Evolutionary conservation across 371 early-diverging fungal species (phyloP).

Genomic region (Mucor velutinosus): DNA sequence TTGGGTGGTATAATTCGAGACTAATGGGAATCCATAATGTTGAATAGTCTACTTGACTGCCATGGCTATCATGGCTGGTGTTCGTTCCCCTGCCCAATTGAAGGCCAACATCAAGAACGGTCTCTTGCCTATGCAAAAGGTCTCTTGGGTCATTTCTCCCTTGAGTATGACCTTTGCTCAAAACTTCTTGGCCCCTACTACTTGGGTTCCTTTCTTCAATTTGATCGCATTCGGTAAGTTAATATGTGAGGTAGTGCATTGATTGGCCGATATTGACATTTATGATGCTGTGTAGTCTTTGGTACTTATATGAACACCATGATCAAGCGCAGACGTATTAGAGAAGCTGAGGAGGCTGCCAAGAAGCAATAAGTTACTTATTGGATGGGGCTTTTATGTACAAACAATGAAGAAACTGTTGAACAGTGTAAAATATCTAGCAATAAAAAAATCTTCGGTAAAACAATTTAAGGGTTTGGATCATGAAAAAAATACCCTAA

Average conservation of each 20-base stretch:
- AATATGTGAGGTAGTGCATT: not conserved
- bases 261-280: not conserved
- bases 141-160: constrained; percentile 83
- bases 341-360: constrained; percentile 39
- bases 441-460: not conserved
- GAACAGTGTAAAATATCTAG: not conserved
- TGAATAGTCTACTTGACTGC: constrained; percentile 64
- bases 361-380: constrained; percentile 35
- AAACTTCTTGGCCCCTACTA: constrained; percentile 70
- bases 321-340: constrained; percentile 66
- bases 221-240: constrained; percentile 69
- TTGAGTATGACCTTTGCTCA: constrained; percentile 75
- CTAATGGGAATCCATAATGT: not conserved
- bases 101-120: constrained; percentile 58
- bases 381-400: not conserved
- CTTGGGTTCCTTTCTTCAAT: constrained; percentile 94
- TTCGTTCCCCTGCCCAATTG: constrained; percentile 55
- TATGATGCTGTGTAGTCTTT: constrained; percentile 50
- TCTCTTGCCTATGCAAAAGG: constrained; percentile 76
- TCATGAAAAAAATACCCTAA: not conserved
- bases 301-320: constrained; percentile 83
- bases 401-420: not conserved
- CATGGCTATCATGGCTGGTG: constrained; percentile 83
- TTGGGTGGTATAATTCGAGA: not conserved
- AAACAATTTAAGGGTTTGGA: not conserved